Evolutionary conservation across 202 grass and related monocot genomes (phyloP), one percentile per base, ranked within the genome.

Genomic region (Alloteropsis angusta): DNA sequence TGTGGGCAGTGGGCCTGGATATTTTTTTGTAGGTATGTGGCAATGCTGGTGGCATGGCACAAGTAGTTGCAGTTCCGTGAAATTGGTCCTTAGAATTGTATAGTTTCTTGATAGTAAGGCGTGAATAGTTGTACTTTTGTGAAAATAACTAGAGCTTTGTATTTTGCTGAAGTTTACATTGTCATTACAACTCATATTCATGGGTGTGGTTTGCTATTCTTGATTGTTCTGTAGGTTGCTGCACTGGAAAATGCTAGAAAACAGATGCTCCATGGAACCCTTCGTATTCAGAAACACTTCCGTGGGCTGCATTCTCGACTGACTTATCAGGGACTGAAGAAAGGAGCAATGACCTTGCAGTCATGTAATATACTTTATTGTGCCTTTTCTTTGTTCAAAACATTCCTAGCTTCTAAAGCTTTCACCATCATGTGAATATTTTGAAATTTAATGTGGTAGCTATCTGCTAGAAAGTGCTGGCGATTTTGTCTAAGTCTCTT

Each of bases 231-330:
- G 44, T 76, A 99, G 96, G 82, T 88, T 87, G 86, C 90, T 81
- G 59, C 72, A 47, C 82, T 93, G 68, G 92, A 91, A 89, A 79
- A 91, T 84, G 71, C 75, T 84, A 96, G 79, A 86, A 99, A 79
- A 15, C 53, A 61, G 68, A 81, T 87, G 76, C 59, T 91, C 42
- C 72, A 80, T 72, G 88, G 81, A 42, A 87, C 89, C 68, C 60
- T 91, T 38, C 14, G 53, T 85, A 72, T 92, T 83, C 92, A 99
- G 71, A 99, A 87, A 74, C 81, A 84, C 65, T 96, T 86, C 55
- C 92, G 96, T 28, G 75, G 90, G 28, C 61, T 85, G 66, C 81
- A 47, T 74, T 79, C 72, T 79, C 88, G 79, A 42, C 47, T 41
- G 56, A 43, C 79, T 59, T 99, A 93, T 67, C 81, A 82, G 34